These are phyloP conservation scores for Ramalina peruviana DNA, from an alignment of 495 filamentous ascomycete species.

Conservation along the genomic window DNA sequence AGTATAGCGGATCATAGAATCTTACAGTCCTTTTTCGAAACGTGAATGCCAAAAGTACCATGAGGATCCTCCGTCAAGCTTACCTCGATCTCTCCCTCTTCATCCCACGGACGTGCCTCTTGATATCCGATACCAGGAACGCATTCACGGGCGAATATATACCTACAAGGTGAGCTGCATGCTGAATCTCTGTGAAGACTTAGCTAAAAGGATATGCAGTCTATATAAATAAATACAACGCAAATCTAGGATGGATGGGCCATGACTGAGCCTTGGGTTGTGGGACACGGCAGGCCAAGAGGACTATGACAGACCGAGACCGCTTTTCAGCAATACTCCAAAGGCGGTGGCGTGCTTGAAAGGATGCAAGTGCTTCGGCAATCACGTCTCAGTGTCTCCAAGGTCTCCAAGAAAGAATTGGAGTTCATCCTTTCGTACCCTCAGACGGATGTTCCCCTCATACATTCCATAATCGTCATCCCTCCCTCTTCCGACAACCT, in stretches of 20 bases:
- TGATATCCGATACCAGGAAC: constrained; percentile 98
- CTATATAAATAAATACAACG: no score
- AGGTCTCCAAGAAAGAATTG: constrained; percentile 63
- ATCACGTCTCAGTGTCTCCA: constrained; percentile 68
- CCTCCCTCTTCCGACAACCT: no score
- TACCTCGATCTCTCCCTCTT: background rate
- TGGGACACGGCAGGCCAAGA: constrained; percentile 99
- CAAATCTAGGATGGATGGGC: constrained; percentile 44
- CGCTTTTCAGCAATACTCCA: constrained; percentile 56
- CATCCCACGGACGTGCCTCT: constrained; percentile 71
- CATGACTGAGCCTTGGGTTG: constrained; percentile 63
- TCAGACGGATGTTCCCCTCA: no score
- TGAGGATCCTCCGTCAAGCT: no score
- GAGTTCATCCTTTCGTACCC: constrained; percentile 45
- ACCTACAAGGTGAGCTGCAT: constrained; percentile 72
- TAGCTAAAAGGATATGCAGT: no score
- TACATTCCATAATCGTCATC: no score
- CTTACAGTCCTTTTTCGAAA: no score
- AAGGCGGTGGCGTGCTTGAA: constrained; percentile 50
- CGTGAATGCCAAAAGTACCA: no score
- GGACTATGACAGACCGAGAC: constrained; percentile 92
- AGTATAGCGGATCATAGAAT: no score
- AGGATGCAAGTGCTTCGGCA: constrained; percentile 74
- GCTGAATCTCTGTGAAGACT: background rate
- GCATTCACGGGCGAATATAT: constrained; percentile 99